Percentiles rank a stretch among this genome's conserved stretches.
phyloP scores from a whole-genome alignment of 2,329 filamentous ascomycete genomes.

The Fusarium sulawesiense region DNA sequence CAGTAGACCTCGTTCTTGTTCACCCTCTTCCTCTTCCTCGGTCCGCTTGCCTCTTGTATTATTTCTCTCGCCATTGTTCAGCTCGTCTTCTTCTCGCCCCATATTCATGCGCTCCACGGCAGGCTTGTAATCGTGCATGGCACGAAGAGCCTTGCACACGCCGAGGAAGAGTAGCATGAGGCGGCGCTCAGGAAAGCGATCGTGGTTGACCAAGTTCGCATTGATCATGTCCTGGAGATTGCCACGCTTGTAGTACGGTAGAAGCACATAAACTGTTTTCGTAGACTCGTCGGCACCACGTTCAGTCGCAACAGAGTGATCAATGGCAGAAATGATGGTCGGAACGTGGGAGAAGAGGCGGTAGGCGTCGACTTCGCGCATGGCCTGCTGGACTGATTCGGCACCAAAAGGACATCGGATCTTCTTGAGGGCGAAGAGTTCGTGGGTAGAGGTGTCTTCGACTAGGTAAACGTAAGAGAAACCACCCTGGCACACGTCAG shows the following conservation, averaged over 20 bases:
- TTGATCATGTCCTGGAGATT: conserved; percentile 99
- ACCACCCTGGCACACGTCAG: conserved; percentile 72
- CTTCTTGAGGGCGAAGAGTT: conserved; percentile 96
- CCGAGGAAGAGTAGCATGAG: conserved; percentile 93
- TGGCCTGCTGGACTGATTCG: conserved; percentile 92
- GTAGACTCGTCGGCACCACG: conserved; percentile 70
- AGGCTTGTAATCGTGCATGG: conserved; percentile 87
- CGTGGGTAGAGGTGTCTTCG: conserved; percentile 84
- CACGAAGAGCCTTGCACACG: conserved; percentile 86
- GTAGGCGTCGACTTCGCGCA: conserved; percentile 98
- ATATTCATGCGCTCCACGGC: conserved; percentile 64
- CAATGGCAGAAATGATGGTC: conserved; percentile 87
- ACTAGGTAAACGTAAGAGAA: conserved; percentile 99
- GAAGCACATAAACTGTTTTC: conserved; percentile 96
- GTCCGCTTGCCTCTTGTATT: conserved; percentile 56
- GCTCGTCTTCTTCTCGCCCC: conserved; percentile 57
- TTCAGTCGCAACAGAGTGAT: conserved; percentile 84
- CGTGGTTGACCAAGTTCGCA: conserved; percentile 96
- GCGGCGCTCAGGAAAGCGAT: conserved; percentile 85
- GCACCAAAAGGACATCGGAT: conserved; percentile 98
- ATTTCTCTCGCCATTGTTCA: conserved; percentile 49
- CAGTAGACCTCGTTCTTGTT: conserved; percentile 87
- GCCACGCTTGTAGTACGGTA: conserved; percentile 94
- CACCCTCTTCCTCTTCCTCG: conserved; percentile 76
- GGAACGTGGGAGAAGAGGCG: conserved; percentile 84